Evolutionary conservation across 495 filamentous ascomycete genomes (phyloP), one percentile per base, ranked within the genome.

Genomic region (Podospora tetraspora): DNA sequence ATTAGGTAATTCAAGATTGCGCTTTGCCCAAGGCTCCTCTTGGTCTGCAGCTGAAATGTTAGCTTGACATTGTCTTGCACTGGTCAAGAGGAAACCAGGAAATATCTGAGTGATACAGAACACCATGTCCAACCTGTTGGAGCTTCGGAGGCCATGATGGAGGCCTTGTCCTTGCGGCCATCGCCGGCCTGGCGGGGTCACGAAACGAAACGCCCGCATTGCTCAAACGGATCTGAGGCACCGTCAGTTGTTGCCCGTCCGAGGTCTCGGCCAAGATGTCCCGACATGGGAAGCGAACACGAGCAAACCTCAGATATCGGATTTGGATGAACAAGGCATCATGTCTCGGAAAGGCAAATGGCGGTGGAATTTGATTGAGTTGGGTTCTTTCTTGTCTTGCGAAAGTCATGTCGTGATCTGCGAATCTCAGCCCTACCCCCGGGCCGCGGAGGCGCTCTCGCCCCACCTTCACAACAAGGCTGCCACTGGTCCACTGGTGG

Each of bases 191-290:
- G 43, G 43, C 43, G 43, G 43, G 43, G 43, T 52, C 16, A n/a
- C 43, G 25, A 37, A n/a, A 25, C 16, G 7, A 59, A 22, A 32
- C 11, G 16, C 19, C 27, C 19, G n/a, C 29, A 29, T 34, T 12
- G 64, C 67, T 72, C 70, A 72, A 72, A 72, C 70, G 43, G 37
- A 64, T 63, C 70, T 72, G 70, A 72, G 60, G 62, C 70, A 66
- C 16, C 16, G 43, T 52, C 16, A 52, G 9, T 52, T 52, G 43
- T 52, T 52, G 43, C 43, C 16, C 6, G 43, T 52, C 16, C n/a
- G 16, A n/a, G 5, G 43, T 52, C 37, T 8, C 16, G 43, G 19
- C 7, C 37, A 52, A 52, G 43, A 52, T n/a, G 43, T 19, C 7
- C 19, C 43, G 7, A 8, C 43, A 52, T 9, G 43, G 1, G 32